A percentile compares a stretch with the other conserved stretches of the same genome.
Evolutionary conservation across 108 stramenopile genomes (phyloP).

Genomic region (Cyclotella baltica): DNA sequence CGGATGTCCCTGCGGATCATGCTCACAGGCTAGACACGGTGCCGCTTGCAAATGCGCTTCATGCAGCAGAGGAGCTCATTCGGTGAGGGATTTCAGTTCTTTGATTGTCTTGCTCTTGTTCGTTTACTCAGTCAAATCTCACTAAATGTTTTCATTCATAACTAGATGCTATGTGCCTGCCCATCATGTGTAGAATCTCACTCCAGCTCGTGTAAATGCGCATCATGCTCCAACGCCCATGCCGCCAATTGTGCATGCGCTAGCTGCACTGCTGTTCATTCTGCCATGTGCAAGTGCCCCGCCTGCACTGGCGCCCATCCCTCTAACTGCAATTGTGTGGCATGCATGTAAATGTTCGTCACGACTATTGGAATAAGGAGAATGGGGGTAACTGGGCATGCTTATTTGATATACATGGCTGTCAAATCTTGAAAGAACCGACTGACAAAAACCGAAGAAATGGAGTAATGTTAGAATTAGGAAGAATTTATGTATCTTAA

Average conservation of each 20-base stretch:
- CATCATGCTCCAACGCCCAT: slow-evolving; percentile 22
- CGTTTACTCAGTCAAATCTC: neutral
- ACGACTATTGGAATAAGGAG: no score
- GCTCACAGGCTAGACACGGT: slow-evolving; percentile 21
- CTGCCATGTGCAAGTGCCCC: slow-evolving; percentile 35
- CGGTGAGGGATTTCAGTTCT: slow-evolving; percentile 2
- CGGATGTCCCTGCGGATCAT: slow-evolving; percentile 33
- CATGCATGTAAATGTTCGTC: slow-evolving; percentile 19
- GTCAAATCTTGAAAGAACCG: no score
- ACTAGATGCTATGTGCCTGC: slow-evolving; percentile 28
- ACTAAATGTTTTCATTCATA: neutral
- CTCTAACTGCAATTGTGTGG: slow-evolving; percentile 43
- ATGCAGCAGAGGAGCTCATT: slow-evolving; percentile 28
- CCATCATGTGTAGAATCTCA: slow-evolving; percentile 35
- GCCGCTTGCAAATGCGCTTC: slow-evolving; percentile 28
- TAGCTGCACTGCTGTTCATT: slow-evolving; percentile 27
- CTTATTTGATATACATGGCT: no score
- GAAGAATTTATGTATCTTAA: no score
- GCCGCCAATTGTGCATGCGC: slow-evolving; percentile 27
- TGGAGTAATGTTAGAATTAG: no score
- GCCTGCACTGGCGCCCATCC: slow-evolving; percentile 46
- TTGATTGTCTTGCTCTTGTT: neutral
- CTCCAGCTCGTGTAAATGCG: slow-evolving; percentile 22
- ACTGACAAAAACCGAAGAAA: no score
- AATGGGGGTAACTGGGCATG: neutral